phyloP scores from a whole-genome alignment of 75 land plant genomes.

The Cupressus sempervirens region DNA sequence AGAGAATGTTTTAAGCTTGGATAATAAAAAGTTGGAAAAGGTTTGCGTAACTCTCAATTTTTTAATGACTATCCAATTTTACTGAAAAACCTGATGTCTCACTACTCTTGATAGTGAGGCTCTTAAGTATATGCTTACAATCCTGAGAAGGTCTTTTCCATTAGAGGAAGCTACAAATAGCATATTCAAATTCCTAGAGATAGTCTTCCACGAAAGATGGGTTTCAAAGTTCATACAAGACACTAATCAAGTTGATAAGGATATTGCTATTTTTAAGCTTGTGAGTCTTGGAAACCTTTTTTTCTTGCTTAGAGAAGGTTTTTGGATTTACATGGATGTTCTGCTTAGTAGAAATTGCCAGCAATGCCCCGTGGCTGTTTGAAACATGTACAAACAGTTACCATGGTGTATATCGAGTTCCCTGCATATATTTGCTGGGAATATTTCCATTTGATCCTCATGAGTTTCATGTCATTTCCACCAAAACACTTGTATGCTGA shows the following conservation, averaged over 20 bases:
- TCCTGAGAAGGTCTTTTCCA: not conserved
- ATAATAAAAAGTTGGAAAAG: not conserved
- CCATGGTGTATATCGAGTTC: no score
- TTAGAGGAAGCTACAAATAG: not conserved
- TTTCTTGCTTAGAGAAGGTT: not conserved
- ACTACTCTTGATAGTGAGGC: not conserved
- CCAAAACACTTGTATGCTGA: not conserved
- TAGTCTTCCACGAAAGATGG: not conserved
- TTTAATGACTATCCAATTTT: not conserved
- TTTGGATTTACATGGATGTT: not conserved
- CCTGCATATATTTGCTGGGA: not conserved
- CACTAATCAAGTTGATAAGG: not conserved
- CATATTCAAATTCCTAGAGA: not conserved
- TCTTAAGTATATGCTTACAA: not conserved
- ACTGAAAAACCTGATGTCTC: not conserved
- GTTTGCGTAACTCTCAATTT: not conserved
- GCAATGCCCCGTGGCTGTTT: no score
- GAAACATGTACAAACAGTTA: no score
- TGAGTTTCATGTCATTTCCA: not conserved
- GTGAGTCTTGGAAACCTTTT: no score
- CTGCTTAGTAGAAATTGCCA: no score
- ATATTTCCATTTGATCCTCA: not conserved
- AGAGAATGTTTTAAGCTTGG: not conserved
- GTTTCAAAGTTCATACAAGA: not conserved
- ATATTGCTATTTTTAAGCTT: not conserved